A percentile compares a stretch with the other conserved stretches of the same genome.
Evolutionary conservation across 306 rosid species (phyloP).

Genomic region (Mimosa bimucronata): DNA sequence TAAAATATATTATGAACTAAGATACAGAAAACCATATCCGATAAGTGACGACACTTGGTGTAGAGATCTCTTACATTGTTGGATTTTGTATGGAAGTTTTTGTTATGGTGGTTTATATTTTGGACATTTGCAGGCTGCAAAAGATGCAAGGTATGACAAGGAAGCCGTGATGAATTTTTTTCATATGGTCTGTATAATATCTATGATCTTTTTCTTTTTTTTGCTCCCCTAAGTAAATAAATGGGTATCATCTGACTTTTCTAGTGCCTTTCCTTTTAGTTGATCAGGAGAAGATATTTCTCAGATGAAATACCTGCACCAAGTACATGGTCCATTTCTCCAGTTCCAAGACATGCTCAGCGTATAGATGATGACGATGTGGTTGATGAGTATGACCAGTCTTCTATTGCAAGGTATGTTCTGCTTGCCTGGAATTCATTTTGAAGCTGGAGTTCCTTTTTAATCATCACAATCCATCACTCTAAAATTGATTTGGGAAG

Average conservation of each 20-base stretch:
- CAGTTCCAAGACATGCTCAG: constrained; percentile 50
- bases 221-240: neutral
- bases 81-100: neutral
- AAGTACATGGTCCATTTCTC: constrained; percentile 58
- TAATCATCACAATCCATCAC: neutral
- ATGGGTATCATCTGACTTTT: constrained; percentile 23
- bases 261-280: constrained; percentile 44
- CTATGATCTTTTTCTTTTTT: too few relatives aligned
- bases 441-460: neutral
- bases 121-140: constrained; percentile 62
- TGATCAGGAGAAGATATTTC: constrained; percentile 71
- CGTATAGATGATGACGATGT: constrained; percentile 60
- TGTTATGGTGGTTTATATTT: constrained; percentile 24
- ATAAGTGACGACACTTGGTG: neutral
- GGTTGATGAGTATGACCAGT: constrained; percentile 54
- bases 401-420: constrained; percentile 54
- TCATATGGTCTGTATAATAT: constrained; percentile 53
- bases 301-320: constrained; percentile 60
- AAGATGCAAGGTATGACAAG: constrained; percentile 77
- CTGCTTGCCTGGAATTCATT: constrained; percentile 9
- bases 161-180: constrained; percentile 75
- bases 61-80: neutral
- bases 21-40: neutral
- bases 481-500: constrained; percentile 21
- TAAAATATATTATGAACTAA: neutral